Conservation (phyloP, 495 filamentous ascomycete genomes). For the Neurospora sp. region DNA sequence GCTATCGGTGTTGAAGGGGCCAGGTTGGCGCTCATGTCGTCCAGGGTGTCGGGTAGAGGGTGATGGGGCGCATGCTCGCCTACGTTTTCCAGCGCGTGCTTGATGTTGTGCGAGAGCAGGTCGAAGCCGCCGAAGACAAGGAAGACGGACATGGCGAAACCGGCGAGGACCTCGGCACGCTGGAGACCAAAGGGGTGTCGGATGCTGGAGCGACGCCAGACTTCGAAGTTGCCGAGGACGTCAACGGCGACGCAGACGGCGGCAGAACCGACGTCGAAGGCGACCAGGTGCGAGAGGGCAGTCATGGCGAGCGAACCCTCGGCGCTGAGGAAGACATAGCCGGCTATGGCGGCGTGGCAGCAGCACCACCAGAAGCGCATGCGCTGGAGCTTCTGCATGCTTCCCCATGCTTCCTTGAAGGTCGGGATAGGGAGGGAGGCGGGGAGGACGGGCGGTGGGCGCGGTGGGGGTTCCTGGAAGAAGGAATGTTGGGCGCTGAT, state of each 20-base stretch:
- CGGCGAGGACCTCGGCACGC: constrained; percentile 84
- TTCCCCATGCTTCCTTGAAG: constrained; percentile 68
- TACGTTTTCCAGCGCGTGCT: constrained; percentile 65
- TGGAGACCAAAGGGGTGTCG: constrained; percentile 90
- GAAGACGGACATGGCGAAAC: constrained; percentile 94
- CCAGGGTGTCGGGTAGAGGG: constrained; percentile 45
- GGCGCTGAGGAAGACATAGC: constrained; percentile 73
- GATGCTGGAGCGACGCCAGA: constrained; percentile 89
- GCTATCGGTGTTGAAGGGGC: background rate
- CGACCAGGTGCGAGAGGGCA: constrained; percentile 81
- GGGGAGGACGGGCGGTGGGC: constrained; percentile 82
- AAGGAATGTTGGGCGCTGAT: constrained; percentile 82
- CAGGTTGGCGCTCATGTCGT: background rate
- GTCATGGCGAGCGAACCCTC: constrained; percentile 87
- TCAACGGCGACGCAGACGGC: constrained; percentile 90
- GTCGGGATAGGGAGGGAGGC: constrained; percentile 92
- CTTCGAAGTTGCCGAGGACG: constrained; percentile 89
- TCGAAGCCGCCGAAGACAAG: constrained; percentile 95
- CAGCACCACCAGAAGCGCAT: constrained; percentile 79
- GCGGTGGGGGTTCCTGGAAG: constrained; percentile 85
- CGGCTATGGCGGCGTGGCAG: constrained; percentile 73
- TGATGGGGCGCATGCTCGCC: constrained; percentile 56
- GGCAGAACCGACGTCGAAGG: constrained; percentile 89
- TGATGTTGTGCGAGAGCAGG: constrained; percentile 81
- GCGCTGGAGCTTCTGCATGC: constrained; percentile 80